Evolutionary conservation across 176 grass and related monocot genomes (phyloP), one percentile per base, ranked within the genome.

Genomic region (Phyllostachys edulis): DNA sequence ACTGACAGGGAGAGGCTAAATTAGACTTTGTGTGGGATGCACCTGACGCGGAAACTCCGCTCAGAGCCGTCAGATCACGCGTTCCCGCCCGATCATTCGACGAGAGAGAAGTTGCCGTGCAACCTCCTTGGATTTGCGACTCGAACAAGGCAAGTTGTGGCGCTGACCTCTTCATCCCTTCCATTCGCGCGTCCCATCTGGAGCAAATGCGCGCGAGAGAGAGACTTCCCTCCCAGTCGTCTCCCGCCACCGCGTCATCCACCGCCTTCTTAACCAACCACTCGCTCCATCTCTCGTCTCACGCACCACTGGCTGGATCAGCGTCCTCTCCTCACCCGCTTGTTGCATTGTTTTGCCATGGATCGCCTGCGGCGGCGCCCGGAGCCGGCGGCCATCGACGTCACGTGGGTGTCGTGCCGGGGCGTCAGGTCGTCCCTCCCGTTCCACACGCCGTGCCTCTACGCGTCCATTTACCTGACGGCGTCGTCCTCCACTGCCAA

Each of bases 371-470:
- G 26, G 11, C 40, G 63, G 12, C 57, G 57, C 32, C 71, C 79
- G 49, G 72, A 68, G 59, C 76, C 65, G 62, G 57, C 82, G 37
- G 51, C 90, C 56, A 88, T 95, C 59, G 88, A 95, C 77, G 63
- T 92, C 63, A 90, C 77, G 5, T 80, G 84, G 79, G 84, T 95
- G 61, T 92, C 85, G 5, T 91, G 90, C 83, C 84, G 82, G 17
- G 90, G 85, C 69, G 88, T 95, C 15, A 46, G 20, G 10, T 92
- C 88, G 14, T 80, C 83, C 56, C 41, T 88, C 75, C 82, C 75
- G 12, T 88, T 95, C 73, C 90, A 84, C 78, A 87, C 71, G 37
- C 79, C 93, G 9, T 90, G 86, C 76, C 93, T 95, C 70, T 92
- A 88, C 79, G 84, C 82, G 2, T 88, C 88, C 24, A 49, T 95